Base-by-base conservation (phyloP, 1,139 yeast species). In the Zhuliangozyma blackwelliae region DNA sequence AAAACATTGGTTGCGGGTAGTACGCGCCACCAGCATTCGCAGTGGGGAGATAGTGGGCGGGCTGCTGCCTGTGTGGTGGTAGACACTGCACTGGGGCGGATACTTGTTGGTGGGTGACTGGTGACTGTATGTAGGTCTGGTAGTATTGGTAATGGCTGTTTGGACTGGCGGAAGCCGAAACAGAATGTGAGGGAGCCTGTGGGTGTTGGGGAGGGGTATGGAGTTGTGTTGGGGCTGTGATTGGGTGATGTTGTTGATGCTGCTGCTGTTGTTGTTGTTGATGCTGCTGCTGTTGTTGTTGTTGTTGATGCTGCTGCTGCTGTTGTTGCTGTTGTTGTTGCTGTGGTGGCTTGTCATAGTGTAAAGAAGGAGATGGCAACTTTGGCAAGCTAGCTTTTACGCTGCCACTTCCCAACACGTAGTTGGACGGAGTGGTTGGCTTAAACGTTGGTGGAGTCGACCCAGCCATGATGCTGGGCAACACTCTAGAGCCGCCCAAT, bases 371-470 rank as follows among this genome's bases (percentile, higher is more conserved):
- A 6, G 55, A 46, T 25, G 55, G 47, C n/a, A 52, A 37, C 27
- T 46, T 46, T 30, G 45, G 48, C 29, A 29, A 23, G 12, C 10
- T 32, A 9, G 21, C 22, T 10, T 28, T 33, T 25, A 27, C 35
- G 9, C 41, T 39, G 21, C 33, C 33, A 25, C 41, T 32, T 29
- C 40, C 40, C 21, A 43, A 39, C 19, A 43, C 36, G 36, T 51
- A 51, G 35, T 50, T 50, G n/a, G 50, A 41, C 5, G 49, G 43
- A 21, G 48, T 37, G 10, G 47, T 36, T 16, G 52, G 46, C 25
- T 45, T 46, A 39, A 44, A 47, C 10, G 46, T 27, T 10, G 38
- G 27, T 10, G 40, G 23, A 20, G 25, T 22, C 36, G 27, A 8
- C n/a, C 31, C 27, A 9, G 23, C 5, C 9, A 22, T 22, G 30